phyloP scores from a whole-genome alignment of 2,329 filamentous ascomycete species.

The Aureobasidium sp. region DNA sequence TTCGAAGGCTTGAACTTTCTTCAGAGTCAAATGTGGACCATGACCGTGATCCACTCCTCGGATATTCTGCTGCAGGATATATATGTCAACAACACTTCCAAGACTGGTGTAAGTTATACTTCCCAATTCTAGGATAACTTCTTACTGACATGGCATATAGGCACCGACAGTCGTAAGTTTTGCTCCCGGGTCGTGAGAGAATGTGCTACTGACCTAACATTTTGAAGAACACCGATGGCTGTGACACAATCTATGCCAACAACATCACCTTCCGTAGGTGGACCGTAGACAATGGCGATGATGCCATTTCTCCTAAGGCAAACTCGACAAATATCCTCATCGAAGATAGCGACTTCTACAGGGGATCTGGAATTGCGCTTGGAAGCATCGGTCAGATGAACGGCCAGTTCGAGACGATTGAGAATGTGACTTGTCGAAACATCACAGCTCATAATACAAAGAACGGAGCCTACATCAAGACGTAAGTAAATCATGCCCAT shows the following conservation, averaged over 20 bases:
- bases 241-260: constrained; percentile 46
- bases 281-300: constrained; percentile 45
- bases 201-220: no score
- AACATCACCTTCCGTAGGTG: constrained; percentile 44
- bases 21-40: constrained; percentile 51
- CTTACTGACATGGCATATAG: constrained; percentile 11
- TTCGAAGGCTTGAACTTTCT: constrained; percentile 43
- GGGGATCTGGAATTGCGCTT: constrained; percentile 46
- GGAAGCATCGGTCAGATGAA: constrained; percentile 50
- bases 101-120: constrained; percentile 11
- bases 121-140: background rate
- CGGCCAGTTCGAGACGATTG: constrained; percentile 39
- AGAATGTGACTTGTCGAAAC: constrained; percentile 41
- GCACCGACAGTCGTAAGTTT: constrained; percentile 21
- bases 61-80: constrained; percentile 43
- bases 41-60: constrained; percentile 43
- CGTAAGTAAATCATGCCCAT: constrained; percentile 30
- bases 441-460: constrained; percentile 38
- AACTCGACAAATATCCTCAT: constrained; percentile 49
- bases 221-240: constrained; percentile 34
- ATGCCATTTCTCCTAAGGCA: constrained; percentile 45
- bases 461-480: constrained; percentile 48
- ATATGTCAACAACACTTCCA: constrained; percentile 42
- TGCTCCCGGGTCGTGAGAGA: no score
- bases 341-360: constrained; percentile 40